Conservation (phyloP, 2,329 filamentous ascomycete species). For the Waltergamsia citrina region DNA sequence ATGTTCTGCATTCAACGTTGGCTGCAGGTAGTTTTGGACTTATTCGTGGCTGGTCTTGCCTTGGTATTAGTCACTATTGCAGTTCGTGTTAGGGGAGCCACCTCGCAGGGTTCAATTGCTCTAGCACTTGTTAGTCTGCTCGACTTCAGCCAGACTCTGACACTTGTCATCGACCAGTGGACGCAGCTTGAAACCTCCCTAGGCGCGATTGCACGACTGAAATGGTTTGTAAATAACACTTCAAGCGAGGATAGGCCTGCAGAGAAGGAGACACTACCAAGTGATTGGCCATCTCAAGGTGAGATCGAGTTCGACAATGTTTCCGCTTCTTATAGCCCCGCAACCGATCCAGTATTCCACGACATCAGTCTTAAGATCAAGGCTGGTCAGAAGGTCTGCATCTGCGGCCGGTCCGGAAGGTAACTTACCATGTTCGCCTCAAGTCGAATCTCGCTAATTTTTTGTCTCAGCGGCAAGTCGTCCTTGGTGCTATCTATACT, state of each 20-base stretch:
- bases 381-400: slow-evolving; percentile 17
- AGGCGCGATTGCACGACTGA: slow-evolving; percentile 23
- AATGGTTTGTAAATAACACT: slow-evolving; percentile 16
- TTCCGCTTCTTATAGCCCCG: slow-evolving; percentile 16
- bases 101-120: background rate
- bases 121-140: slow-evolving; percentile 17
- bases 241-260: slow-evolving; percentile 14
- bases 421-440: too few relatives aligned
- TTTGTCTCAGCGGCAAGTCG: slow-evolving; percentile 32
- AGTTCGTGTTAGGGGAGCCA: slow-evolving; percentile 10
- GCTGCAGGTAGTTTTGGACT: slow-evolving; percentile 31
- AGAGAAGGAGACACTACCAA: slow-evolving; percentile 2
- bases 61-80: slow-evolving; percentile 18
- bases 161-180: slow-evolving; percentile 21
- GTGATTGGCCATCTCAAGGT: slow-evolving; percentile 15
- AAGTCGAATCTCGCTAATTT: too few relatives aligned
- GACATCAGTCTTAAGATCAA: slow-evolving; percentile 13
- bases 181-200: slow-evolving; percentile 25
- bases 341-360: slow-evolving; percentile 7
- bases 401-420: slow-evolving; percentile 23
- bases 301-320: slow-evolving; percentile 14
- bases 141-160: slow-evolving; percentile 17
- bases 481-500: slow-evolving; percentile 26
- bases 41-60: slow-evolving; percentile 25
- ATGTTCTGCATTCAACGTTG: slow-evolving; percentile 34